These are phyloP conservation scores for Naegleria lovaniensis DNA, from an alignment of 208 protist genomes.

Conservation along the genomic window DNA sequence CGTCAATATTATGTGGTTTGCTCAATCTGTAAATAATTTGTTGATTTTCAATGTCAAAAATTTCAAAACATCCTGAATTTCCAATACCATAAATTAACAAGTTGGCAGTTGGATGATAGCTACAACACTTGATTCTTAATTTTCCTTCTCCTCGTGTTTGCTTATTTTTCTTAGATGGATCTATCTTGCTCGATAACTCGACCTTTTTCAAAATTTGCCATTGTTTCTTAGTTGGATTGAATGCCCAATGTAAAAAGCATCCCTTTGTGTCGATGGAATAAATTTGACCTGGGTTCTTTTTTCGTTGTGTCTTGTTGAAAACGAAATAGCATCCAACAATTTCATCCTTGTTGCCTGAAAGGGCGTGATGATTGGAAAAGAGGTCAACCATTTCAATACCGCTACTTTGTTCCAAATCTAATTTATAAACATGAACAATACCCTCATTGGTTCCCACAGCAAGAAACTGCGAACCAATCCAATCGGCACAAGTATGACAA, in stretches of 20 bases:
- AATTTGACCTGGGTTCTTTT: conserved; percentile 9
- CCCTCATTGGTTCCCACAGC: not conserved
- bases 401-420: not conserved
- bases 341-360: not conserved
- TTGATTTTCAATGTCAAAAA: conserved; percentile 1
- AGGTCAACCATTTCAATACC: not conserved
- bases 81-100: conserved; percentile 5
- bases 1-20: not conserved
- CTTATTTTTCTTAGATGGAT: not conserved
- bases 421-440: conserved; percentile 4
- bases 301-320: not conserved
- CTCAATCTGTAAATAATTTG: not conserved
- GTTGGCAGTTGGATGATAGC: not conserved
- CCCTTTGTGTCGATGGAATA: not conserved
- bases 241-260: not conserved
- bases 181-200: not conserved
- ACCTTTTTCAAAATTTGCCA: not conserved
- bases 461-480: not conserved
- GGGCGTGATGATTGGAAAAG: not conserved
- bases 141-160: not conserved
- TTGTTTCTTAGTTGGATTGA: not conserved
- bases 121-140: not conserved
- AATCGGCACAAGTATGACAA: not conserved
- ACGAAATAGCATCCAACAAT: not conserved
- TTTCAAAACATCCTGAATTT: not conserved